Base-by-base conservation (phyloP, 2,329 filamentous ascomycete species). In the Microcyclosporella mali region DNA sequence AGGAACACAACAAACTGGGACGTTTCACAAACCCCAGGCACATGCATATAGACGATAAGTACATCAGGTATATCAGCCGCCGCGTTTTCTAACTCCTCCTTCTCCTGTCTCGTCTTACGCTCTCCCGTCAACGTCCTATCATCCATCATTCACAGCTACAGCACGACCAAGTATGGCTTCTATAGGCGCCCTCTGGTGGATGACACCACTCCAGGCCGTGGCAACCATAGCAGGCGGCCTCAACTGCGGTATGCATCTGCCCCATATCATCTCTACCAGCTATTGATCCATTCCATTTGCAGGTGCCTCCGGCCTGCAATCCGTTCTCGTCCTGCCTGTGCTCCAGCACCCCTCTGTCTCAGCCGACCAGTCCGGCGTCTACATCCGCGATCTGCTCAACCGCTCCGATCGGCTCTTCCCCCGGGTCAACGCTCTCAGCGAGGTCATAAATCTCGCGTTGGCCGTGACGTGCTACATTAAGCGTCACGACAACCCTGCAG, bases 231-330 rank as follows among this genome's bases (percentile, higher is more conserved):
- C 52, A 41, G 55, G 57, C 10, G 59, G 58, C 38, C 46, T 56
- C 41, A 62, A 62, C 53, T 57, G 56, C 31, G 59, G 55, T 57
- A 50, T 11, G 18, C n/a, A 34, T 3, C 16, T 11, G 8, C 18
- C n/a, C 38, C 14, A n/a, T 39, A 31, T 11, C 17, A 18, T 28
- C 14, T 21, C 37, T 12, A 30, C 12, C 18, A 25, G 11, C 40
- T 35, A 33, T 27, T 7, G 27, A 19, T 35, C 39, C 33, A 45
- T 43, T n/a, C 12, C 36, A n/a, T n/a, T 12, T n/a, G n/a, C 43
- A 57, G 50, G 59, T 38, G 59, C 53, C 38, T 60, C 58, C 32
- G 57, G 47, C 19, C 53, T 61, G n/a, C 59, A 61, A 54, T 55
- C 58, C 28, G 54, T 56, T 25, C 49, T 62, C 35, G 58, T 55